A percentile compares a stretch with the other conserved stretches of the same genome.
These are phyloP conservation scores for Vachellia collinsii DNA, from an alignment of 306 rosid species.

Conservation along the genomic window DNA sequence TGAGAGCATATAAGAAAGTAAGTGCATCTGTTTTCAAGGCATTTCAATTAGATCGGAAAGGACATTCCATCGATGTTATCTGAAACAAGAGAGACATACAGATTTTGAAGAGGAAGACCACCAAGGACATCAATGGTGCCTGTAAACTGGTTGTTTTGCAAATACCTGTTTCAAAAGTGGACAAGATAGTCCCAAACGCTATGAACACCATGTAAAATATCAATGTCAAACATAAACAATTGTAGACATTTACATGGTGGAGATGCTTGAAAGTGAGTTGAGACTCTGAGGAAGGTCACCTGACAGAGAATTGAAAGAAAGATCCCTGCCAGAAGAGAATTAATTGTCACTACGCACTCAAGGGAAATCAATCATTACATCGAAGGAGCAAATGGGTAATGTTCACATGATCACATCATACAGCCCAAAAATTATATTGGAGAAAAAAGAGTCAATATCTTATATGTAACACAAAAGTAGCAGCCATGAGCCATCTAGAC, in stretches of 20 bases:
- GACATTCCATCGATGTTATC: slow-evolving; percentile 26
- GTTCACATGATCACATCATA: background rate
- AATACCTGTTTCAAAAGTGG: slow-evolving; percentile 56
- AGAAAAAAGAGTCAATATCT: slow-evolving; percentile 20
- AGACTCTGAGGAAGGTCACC: slow-evolving; percentile 89
- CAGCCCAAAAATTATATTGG: background rate
- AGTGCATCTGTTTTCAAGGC: slow-evolving; percentile 31
- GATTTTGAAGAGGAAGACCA: slow-evolving; percentile 68
- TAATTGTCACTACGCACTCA: slow-evolving; percentile 30
- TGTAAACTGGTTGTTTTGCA: slow-evolving; percentile 87
- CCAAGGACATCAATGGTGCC: slow-evolving; percentile 89
- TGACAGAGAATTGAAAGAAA: slow-evolving; percentile 73
- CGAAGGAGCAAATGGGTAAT: background rate
- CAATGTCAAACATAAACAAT: slow-evolving; percentile 18
- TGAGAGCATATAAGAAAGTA: slow-evolving; percentile 47
- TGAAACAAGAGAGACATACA: slow-evolving; percentile 61
- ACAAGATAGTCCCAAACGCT: slow-evolving; percentile 39
- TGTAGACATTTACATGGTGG: slow-evolving; percentile 59
- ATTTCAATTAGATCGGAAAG: slow-evolving; percentile 30
- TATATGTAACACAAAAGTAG: slow-evolving; percentile 28
- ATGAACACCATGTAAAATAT: slow-evolving; percentile 40
- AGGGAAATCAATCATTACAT: slow-evolving; percentile 19
- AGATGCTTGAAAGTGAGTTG: slow-evolving; percentile 75
- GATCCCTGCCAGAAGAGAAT: slow-evolving; percentile 70
- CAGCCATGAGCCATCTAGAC: slow-evolving; percentile 37